These are phyloP conservation scores for Suhomyces prunicola DNA, from an alignment of 805 yeast genomes.

Conservation along the genomic window DNA sequence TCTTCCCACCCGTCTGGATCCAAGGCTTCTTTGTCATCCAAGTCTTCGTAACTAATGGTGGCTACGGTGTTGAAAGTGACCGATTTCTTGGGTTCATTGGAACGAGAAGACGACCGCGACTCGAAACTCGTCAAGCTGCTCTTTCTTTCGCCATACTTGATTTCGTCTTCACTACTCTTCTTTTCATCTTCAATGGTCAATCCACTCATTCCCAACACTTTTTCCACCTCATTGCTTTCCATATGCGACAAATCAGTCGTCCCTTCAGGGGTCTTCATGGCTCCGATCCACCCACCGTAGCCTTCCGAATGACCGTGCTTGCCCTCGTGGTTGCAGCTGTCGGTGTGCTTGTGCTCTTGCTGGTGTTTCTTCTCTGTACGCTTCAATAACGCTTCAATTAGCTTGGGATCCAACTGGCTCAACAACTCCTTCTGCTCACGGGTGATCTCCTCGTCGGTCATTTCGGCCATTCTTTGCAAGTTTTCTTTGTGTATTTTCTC, in stretches of 20 bases:
- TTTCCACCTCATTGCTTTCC: conserved; percentile 34
- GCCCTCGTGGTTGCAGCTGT: conserved; percentile 13
- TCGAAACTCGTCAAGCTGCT: not conserved
- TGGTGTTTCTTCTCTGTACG: conserved; percentile 49
- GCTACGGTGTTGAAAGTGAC: conserved; percentile 34
- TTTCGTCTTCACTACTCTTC: not conserved
- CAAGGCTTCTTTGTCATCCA: conserved; percentile 18
- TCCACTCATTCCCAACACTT: conserved; percentile 32
- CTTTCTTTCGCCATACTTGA: not conserved
- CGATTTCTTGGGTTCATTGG: conserved; percentile 17
- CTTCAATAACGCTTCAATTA: conserved; percentile 55
- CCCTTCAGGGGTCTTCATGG: conserved; percentile 37
- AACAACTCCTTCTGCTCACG: conserved; percentile 65
- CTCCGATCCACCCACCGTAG: conserved; percentile 40
- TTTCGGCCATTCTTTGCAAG: conserved; percentile 52
- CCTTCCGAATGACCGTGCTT: conserved; percentile 40
- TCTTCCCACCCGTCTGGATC: conserved; percentile 49
- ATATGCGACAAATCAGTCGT: conserved; percentile 28
- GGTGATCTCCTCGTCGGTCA: conserved; percentile 65
- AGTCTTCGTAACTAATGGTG: conserved; percentile 27
- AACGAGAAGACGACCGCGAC: not conserved
- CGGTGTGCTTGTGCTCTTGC: conserved; percentile 15
- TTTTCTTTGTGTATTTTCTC: conserved; percentile 79
- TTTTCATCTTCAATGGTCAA: conserved; percentile 17
- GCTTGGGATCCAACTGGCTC: conserved; percentile 63